Percentiles rank a stretch among this genome's conserved stretches.
Conservation (phyloP, 495 filamentous ascomycete genomes). For the Aspergillus panamensis region DNA sequence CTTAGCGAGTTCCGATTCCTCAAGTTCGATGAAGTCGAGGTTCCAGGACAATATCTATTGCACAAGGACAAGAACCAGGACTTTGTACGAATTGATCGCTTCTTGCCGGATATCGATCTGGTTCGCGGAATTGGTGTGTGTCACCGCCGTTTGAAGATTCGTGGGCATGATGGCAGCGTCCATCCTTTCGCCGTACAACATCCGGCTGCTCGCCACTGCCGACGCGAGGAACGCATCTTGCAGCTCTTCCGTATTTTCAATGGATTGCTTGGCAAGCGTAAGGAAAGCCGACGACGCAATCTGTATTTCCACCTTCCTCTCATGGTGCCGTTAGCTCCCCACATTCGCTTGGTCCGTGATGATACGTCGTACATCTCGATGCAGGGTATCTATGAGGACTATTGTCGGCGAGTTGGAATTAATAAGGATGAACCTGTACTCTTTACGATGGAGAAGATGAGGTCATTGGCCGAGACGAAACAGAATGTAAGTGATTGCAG, state of each 20-base stretch:
- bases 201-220: constrained; percentile 83
- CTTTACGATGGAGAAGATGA: constrained; percentile 90
- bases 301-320: constrained; percentile 92
- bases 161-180: constrained; percentile 94
- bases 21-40: constrained; percentile 97
- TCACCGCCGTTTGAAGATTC: constrained; percentile 88
- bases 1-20: constrained; percentile 95
- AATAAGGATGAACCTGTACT: constrained; percentile 94
- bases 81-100: constrained; percentile 93
- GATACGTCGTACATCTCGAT: constrained; percentile 91
- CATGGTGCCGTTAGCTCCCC: constrained; percentile 90
- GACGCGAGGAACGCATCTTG: constrained; percentile 89
- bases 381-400: constrained; percentile 92
- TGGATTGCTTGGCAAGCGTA: constrained; percentile 78
- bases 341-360: constrained; percentile 90
- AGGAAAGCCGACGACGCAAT: constrained; percentile 90
- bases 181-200: constrained; percentile 96
- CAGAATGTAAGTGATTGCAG: constrained; percentile 44
- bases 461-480: constrained; percentile 67
- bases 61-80: constrained; percentile 98
- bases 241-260: constrained; percentile 99
- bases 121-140: constrained; percentile 84
- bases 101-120: constrained; percentile 89
- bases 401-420: constrained; percentile 78
- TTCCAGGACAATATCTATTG: constrained; percentile 93